Percentiles rank a stretch among this genome's conserved stretches.
Evolutionary conservation across 129 eudicot genomes (phyloP).

Genomic region (Saposhnikovia divaricata): DNA sequence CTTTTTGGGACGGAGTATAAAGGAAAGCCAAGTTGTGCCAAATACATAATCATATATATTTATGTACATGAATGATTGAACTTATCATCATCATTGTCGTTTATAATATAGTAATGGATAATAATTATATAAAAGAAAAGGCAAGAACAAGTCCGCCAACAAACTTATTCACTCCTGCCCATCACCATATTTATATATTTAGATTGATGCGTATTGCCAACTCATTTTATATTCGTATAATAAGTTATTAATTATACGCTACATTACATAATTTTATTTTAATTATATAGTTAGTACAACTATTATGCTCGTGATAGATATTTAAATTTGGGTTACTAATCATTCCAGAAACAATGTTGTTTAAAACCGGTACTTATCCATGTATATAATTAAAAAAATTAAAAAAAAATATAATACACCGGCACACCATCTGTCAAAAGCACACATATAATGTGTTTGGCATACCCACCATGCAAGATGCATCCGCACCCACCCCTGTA

Average conservation of each 20-base stretch:
- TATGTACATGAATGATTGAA: neutral
- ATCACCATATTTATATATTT: neutral
- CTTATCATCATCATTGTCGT: neutral
- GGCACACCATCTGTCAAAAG: neutral
- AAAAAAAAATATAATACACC: neutral
- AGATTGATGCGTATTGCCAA: neutral
- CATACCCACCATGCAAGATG: neutral
- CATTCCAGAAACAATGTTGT: neutral
- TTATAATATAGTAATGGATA: neutral
- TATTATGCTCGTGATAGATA: neutral
- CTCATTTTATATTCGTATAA: neutral
- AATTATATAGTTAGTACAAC: neutral
- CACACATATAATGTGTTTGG: constrained; percentile 7
- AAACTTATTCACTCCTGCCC: neutral
- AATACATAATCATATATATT: no score
- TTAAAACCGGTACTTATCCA: neutral
- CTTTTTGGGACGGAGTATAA: no score
- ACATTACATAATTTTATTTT: neutral
- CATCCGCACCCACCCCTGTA: neutral
- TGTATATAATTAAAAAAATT: neutral
- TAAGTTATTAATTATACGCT: no score
- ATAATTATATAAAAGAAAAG: neutral
- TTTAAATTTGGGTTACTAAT: neutral
- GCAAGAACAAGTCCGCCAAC: neutral
- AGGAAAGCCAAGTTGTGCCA: constrained; percentile 1